Evolutionary conservation across 2,329 filamentous ascomycete species (phyloP).

Genomic region (Botrytis pseudocinerea): DNA sequence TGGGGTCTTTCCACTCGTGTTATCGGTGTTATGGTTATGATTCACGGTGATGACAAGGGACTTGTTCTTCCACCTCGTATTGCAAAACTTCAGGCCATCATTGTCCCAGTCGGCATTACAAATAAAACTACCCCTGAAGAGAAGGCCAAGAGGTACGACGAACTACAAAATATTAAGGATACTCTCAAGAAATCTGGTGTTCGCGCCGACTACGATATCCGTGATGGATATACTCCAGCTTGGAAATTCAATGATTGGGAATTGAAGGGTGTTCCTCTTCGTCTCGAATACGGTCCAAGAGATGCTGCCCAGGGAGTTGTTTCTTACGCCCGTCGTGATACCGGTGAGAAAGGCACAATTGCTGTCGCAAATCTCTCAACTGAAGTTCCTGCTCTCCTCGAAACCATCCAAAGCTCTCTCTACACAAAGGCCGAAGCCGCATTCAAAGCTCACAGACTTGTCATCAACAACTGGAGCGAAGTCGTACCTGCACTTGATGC

Average conservation of each 20-base stretch:
- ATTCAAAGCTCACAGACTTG: conserved; percentile 78
- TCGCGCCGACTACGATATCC: conserved; percentile 76
- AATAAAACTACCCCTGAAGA: conserved; percentile 83
- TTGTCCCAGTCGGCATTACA: conserved; percentile 91
- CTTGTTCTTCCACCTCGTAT: conserved; percentile 90
- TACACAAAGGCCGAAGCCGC: conserved; percentile 69
- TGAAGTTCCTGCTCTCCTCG: conserved; percentile 77
- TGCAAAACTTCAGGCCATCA: conserved; percentile 78
- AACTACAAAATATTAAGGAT: conserved; percentile 69
- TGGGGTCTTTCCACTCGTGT: conserved; percentile 97
- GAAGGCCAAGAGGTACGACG: conserved; percentile 70
- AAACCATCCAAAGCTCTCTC: conserved; percentile 86
- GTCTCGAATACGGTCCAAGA: conserved; percentile 94
- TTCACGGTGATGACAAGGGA: conserved; percentile 94
- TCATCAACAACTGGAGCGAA: conserved; percentile 84
- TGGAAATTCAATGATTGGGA: conserved; percentile 99
- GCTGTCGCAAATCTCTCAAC: conserved; percentile 71
- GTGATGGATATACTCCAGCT: conserved; percentile 88
- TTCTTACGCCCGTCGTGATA: conserved; percentile 83
- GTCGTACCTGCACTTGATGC: conserved; percentile 86
- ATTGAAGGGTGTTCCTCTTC: conserved; percentile 89
- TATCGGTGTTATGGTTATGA: conserved; percentile 98
- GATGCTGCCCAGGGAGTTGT: conserved; percentile 85
- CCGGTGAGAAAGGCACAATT: conserved; percentile 78
- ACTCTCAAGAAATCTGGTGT: conserved; percentile 72